phyloP scores from a whole-genome alignment of 1,284 basidiomycete species.

The Heliocybe sulcata region DNA sequence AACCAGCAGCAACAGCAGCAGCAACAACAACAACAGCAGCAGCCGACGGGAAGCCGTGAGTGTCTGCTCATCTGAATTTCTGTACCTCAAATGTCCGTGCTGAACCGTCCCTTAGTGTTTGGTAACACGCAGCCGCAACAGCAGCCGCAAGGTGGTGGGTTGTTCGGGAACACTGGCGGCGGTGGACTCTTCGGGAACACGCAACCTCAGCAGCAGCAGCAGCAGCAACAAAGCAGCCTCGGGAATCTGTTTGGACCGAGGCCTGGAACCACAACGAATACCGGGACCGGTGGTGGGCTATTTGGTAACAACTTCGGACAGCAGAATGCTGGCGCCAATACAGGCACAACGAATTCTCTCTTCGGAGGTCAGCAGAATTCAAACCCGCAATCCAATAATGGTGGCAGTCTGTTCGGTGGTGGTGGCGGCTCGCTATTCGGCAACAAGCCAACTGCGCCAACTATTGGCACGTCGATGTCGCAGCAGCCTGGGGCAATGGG shows the following conservation, averaged over 20 bases:
- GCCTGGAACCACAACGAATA: conserved; percentile 12
- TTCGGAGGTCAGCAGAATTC: conserved; percentile 15
- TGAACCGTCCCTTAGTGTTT: conserved; percentile 15
- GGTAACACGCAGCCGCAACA: conserved; percentile 23
- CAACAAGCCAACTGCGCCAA: conserved; percentile 26
- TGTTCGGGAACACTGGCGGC: not conserved
- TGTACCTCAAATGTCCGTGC: conserved; percentile 10
- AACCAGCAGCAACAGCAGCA: conserved; percentile 31
- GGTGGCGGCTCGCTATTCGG: conserved; percentile 31
- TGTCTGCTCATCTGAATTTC: conserved; percentile 10
- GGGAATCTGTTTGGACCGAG: conserved; percentile 24
- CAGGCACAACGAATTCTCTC: conserved; percentile 11
- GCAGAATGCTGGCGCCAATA: conserved; percentile 4
- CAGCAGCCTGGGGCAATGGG: conserved; percentile 24
- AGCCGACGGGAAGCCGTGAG: conserved; percentile 11
- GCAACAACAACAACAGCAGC: conserved; percentile 19
- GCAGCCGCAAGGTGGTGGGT: conserved; percentile 13
- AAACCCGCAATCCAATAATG: conserved; percentile 10
- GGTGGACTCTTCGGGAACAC: conserved; percentile 15
- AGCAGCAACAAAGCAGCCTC: conserved; percentile 10
- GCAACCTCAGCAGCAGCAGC: conserved; percentile 18
- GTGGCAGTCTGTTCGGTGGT: conserved; percentile 10
- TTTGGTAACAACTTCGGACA: conserved; percentile 25
- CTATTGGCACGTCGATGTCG: conserved; percentile 29
- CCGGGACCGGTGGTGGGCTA: conserved; percentile 17